Conservation (phyloP, 129 eudicot species). For the Calendula officinalis region DNA sequence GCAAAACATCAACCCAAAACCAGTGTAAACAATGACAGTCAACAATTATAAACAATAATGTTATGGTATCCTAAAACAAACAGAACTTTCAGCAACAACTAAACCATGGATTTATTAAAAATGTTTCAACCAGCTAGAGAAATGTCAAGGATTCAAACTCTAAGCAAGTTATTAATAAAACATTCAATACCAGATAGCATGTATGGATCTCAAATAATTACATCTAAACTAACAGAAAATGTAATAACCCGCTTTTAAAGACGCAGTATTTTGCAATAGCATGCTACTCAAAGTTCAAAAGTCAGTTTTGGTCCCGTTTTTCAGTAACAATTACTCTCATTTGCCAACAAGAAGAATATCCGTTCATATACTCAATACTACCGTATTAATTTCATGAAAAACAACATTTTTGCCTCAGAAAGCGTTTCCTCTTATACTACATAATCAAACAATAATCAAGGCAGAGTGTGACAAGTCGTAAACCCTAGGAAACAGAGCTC, state of each 20-base stretch:
- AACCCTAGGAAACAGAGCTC: background rate
- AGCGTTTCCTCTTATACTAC: no score
- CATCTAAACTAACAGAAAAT: no score
- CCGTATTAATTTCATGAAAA: background rate
- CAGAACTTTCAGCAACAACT: background rate
- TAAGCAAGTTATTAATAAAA: background rate
- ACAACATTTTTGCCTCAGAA: background rate
- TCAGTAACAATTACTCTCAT: background rate
- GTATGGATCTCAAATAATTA: no score
- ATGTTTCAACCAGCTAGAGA: background rate
- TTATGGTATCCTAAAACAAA: background rate
- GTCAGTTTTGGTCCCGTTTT: background rate
- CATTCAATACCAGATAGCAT: no score
- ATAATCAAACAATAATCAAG: slow-evolving; percentile 10
- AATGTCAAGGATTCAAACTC: slow-evolving; percentile 7
- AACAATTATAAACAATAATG: background rate
- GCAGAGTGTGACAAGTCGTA: background rate
- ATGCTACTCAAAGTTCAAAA: background rate
- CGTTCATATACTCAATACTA: background rate
- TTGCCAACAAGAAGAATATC: background rate
- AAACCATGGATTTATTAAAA: background rate
- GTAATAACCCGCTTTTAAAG: no score
- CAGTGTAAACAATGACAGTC: background rate
- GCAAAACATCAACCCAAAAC: background rate
- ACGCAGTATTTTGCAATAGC: no score